These are phyloP conservation scores for Rhodomyrtus psidioides DNA, from an alignment of 441 rosid genomes.

Conservation along the genomic window DNA sequence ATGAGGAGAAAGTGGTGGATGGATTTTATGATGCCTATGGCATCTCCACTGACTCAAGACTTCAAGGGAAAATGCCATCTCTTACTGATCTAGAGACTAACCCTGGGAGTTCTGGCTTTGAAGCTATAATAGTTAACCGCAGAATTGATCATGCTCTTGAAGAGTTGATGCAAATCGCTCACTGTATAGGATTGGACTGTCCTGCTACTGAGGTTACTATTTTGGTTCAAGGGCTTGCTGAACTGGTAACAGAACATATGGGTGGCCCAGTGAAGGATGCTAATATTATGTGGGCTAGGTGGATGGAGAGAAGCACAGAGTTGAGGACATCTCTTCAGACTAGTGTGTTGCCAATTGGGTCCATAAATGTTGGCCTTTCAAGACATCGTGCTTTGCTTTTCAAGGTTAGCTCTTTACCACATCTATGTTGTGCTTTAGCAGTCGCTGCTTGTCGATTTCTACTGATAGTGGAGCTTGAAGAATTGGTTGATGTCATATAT, in stretches of 20 bases:
- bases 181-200: constrained; percentile 69
- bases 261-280: constrained; percentile 97
- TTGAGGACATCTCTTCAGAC: constrained; percentile 71
- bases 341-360: constrained; percentile 84
- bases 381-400: constrained; percentile 98
- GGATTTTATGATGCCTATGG: constrained; percentile 82
- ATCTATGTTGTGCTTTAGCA: not conserved
- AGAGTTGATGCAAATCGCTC: constrained; percentile 78
- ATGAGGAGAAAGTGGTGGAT: constrained; percentile 83
- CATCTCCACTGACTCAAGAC: constrained; percentile 44
- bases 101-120: constrained; percentile 54
- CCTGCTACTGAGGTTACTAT: constrained; percentile 50
- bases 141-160: constrained; percentile 59
- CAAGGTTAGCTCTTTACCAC: constrained; percentile 45
- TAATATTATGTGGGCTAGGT: constrained; percentile 58
- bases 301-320: constrained; percentile 84
- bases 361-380: constrained; percentile 75
- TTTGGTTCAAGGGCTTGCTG: constrained; percentile 80
- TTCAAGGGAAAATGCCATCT: constrained; percentile 82
- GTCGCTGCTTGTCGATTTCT: not conserved
- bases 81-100: constrained; percentile 74
- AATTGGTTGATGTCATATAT: not conserved
- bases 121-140: constrained; percentile 72
- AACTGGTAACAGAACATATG: constrained; percentile 89
- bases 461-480: not conserved